Conservation (phyloP, 2,329 filamentous ascomycete genomes). For the Fusarium bactridioides region DNA sequence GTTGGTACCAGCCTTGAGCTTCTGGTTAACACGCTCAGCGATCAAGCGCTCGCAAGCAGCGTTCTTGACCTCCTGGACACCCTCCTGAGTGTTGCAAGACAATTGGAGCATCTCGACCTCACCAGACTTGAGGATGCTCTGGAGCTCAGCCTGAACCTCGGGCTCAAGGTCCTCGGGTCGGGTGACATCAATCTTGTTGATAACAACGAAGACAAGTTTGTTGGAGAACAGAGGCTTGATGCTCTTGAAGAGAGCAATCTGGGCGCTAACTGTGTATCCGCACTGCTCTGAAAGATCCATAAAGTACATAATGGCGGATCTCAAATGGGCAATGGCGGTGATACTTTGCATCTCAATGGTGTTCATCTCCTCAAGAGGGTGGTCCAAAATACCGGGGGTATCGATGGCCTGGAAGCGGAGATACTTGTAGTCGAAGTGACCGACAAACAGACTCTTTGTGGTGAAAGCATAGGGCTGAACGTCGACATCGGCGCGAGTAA, state of each 20-base stretch:
- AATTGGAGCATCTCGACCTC: constrained; percentile 94
- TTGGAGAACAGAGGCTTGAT: constrained; percentile 98
- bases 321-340: constrained; percentile 94
- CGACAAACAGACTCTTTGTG: constrained; percentile 95
- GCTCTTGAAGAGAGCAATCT: constrained; percentile 94
- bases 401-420: constrained; percentile 78
- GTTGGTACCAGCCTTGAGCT: constrained; percentile 89
- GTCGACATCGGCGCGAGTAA: constrained; percentile 94
- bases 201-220: constrained; percentile 94
- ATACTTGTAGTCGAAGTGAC: constrained; percentile 94
- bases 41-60: constrained; percentile 92
- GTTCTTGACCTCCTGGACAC: constrained; percentile 94
- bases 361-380: constrained; percentile 99
- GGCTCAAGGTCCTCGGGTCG: constrained; percentile 86
- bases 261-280: constrained; percentile 89
- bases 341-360: constrained; percentile 99
- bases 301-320: constrained; percentile 95
- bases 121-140: constrained; percentile 81
- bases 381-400: constrained; percentile 97
- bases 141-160: constrained; percentile 78
- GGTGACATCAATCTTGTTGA: constrained; percentile 98
- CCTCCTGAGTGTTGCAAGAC: constrained; percentile 94
- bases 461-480: constrained; percentile 99
- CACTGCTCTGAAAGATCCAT: constrained; percentile 98
- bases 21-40: constrained; percentile 91